A percentile compares a stretch with the other conserved stretches of the same genome.
Evolutionary conservation across 768 basidiomycete genomes (phyloP).

Genomic region (Lactarius vividus): DNA sequence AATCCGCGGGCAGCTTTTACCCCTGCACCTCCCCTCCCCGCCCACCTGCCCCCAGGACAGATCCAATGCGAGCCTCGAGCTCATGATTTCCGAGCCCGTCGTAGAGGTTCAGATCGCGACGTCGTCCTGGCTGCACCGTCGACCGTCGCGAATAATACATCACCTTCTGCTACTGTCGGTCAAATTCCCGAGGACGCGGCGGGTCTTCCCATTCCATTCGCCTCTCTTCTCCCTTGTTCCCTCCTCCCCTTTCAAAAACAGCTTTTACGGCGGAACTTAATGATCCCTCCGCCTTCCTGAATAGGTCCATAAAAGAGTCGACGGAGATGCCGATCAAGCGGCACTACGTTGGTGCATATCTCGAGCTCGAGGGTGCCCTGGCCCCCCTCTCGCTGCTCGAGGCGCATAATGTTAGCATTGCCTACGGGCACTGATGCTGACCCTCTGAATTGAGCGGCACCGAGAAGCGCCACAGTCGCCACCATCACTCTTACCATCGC

Average conservation of each 20-base stretch:
- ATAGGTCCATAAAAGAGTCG: constrained; percentile 44
- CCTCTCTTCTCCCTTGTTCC: not conserved
- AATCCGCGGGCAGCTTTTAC: constrained; percentile 46
- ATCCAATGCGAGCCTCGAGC: constrained; percentile 11
- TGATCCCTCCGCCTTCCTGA: not conserved
- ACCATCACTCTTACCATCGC: not conserved
- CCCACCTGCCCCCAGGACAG: constrained; percentile 38
- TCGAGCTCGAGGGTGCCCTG: constrained; percentile 46
- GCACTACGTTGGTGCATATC: constrained; percentile 44
- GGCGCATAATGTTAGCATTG: too few species aligned
- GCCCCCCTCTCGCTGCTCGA: too few species aligned
- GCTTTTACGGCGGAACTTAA: not conserved
- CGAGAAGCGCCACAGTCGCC: not conserved
- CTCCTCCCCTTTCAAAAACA: not conserved
- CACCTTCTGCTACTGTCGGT: constrained; percentile 53
- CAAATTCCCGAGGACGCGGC: constrained; percentile 53
- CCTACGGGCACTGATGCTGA: too few species aligned
- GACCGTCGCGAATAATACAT: constrained; percentile 48
- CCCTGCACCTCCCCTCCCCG: constrained; percentile 40
- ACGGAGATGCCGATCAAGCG: constrained; percentile 61
- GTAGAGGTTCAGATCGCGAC: constrained; percentile 32
- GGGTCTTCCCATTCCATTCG: constrained; percentile 28
- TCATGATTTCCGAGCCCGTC: constrained; percentile 45
- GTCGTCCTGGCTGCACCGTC: constrained; percentile 9
- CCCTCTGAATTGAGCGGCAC: constrained; percentile 9